These are phyloP conservation scores for Leccinum ochraceum DNA, from an alignment of 768 basidiomycete species.

Conservation along the genomic window DNA sequence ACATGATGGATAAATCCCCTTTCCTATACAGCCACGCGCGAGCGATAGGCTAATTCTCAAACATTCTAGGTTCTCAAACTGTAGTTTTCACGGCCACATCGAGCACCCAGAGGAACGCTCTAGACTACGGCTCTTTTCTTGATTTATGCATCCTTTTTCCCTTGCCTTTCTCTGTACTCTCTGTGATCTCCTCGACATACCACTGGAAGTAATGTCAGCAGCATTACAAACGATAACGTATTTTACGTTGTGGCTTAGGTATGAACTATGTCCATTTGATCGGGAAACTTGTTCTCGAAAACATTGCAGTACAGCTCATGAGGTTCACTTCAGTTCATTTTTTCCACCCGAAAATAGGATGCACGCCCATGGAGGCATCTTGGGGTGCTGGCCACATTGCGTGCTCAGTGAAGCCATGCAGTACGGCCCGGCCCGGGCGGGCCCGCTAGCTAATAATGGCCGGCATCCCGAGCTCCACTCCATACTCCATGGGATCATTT, in stretches of 20 bases:
- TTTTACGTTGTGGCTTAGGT: constrained; percentile 7
- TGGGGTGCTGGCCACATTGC: no score
- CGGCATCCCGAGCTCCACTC: no score
- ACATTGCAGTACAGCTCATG: not conserved
- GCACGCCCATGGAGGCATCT: not conserved
- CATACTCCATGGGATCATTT: not conserved
- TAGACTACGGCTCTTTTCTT: not conserved
- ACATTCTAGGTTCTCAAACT: not conserved
- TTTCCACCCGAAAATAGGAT: not conserved
- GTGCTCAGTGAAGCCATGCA: no score
- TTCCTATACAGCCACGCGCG: not conserved
- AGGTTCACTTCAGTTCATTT: not conserved
- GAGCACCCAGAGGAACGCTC: not conserved
- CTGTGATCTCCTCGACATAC: not conserved
- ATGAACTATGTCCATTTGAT: constrained; percentile 6
- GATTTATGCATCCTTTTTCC: not conserved
- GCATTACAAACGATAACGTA: not conserved
- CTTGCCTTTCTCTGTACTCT: not conserved
- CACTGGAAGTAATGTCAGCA: not conserved
- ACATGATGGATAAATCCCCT: not conserved
- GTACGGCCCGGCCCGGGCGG: no score
- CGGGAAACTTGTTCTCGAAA: not conserved
- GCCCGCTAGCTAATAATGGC: not conserved
- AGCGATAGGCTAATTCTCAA: not conserved
- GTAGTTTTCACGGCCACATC: not conserved